Evolutionary conservation across 2,329 filamentous ascomycete species (phyloP).

Genomic region (Anisogramma anomala): DNA sequence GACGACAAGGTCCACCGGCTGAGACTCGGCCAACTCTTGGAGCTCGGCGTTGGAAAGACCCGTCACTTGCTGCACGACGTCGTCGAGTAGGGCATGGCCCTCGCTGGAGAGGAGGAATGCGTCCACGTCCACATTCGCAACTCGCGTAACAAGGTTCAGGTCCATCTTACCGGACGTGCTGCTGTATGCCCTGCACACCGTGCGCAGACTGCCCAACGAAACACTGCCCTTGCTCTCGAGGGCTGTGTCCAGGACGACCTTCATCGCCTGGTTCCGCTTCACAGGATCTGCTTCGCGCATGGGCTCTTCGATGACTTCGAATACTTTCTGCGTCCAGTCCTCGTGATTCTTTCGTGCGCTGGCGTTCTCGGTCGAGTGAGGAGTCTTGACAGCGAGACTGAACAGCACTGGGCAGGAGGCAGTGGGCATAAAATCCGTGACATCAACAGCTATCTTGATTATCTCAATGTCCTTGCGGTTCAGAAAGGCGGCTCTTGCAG

Average conservation of each 20-base stretch:
- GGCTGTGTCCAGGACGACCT: conserved; percentile 24
- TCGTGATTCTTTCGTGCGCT: conserved; percentile 28
- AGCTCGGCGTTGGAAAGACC: conserved; percentile 14
- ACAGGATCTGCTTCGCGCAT: conserved; percentile 16
- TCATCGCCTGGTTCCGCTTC: conserved; percentile 19
- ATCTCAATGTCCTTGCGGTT: conserved; percentile 30
- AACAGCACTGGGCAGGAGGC: conserved; percentile 35
- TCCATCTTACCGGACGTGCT: conserved; percentile 25
- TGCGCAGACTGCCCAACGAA: conserved; percentile 29
- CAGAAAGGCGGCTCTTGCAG: conserved; percentile 36
- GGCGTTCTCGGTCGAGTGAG: conserved; percentile 24
- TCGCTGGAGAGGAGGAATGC: conserved; percentile 30
- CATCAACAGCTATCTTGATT: conserved; percentile 30
- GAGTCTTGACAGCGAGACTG: conserved; percentile 26
- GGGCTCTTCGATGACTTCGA: conserved; percentile 22
- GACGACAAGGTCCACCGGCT: conserved; percentile 26
- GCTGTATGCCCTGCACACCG: conserved; percentile 32
- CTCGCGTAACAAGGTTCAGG: conserved; percentile 31
- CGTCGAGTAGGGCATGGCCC: conserved; percentile 28
- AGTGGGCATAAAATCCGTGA: conserved; percentile 25
- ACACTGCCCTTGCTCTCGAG: conserved; percentile 22
- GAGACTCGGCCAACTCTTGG: not conserved
- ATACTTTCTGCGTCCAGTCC: conserved; percentile 29
- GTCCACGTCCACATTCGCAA: conserved; percentile 36
- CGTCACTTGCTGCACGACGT: conserved; percentile 27